Evolutionary conservation across 2,329 filamentous ascomycete species (phyloP), one percentile per base, ranked within the genome.

Genomic region (Chrysoporthe puriensis): DNA sequence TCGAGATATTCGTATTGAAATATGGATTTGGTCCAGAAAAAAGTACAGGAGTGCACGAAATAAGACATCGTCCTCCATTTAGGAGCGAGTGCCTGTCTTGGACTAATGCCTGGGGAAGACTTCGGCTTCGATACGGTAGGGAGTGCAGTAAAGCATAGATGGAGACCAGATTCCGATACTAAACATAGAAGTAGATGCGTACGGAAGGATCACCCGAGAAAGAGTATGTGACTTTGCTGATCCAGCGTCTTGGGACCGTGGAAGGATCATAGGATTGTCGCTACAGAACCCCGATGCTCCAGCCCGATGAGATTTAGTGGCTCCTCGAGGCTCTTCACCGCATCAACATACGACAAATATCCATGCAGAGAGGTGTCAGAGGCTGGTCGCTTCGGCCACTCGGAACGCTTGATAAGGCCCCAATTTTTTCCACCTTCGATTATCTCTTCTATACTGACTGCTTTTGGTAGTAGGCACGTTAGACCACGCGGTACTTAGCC

Each of bases 151-250:
- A 52, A 36, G 16, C 34, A 56, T 21, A 50, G 32, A 21, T 13
- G 11, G 46, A n/a, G 57, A 7, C 14, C n/a, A 9, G 13, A 26
- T 18, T 21, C 36, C 40, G 40, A 21, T 60, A n/a, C 57, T 60
- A 60, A 60, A 60, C 40, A 60, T 60, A 60, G 57, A 32, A 44
- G 40, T 14, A 14, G 14, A 21, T 44, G 57, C 57, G n/a, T 7
- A 60, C 57, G 36, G 57, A 44, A 60, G 57, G 40, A 43, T 60
- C 57, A 60, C 40, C 54, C 57, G 57, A 60, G 57, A 13, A 32
- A 16, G n/a, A 40, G 7, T 56, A 9, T 34, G 26, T 52, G n/a
- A 44, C 32, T 42, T 21, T 26, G 61, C 61, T 42, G 48, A 63
- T 56, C 62, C 50, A 63, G 40, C 50, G 40, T 63, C n/a, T 57